Conservation (phyloP, 2,329 filamentous ascomycete genomes). For the Colletotrichum camelliae region DNA sequence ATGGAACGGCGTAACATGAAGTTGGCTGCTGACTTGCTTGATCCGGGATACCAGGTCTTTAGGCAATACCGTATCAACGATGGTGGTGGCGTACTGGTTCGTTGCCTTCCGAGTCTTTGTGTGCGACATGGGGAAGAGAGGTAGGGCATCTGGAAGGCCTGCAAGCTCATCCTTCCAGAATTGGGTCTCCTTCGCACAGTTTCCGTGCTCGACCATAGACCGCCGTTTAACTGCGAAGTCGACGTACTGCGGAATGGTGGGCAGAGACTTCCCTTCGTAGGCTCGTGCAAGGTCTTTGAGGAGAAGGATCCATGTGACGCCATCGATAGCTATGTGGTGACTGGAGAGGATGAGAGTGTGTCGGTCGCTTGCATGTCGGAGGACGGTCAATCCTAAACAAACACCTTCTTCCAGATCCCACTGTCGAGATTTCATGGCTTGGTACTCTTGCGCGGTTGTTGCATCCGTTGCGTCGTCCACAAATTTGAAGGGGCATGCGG, state of each 20-base stretch:
- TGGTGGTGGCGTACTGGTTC: background rate
- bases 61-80: background rate
- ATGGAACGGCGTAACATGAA: conserved; percentile 41
- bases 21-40: background rate
- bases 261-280: conserved; percentile 38
- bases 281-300: conserved; percentile 46
- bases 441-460: background rate
- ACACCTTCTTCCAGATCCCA: background rate
- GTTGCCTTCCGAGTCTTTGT: background rate
- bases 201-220: conserved; percentile 29
- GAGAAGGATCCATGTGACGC: conserved; percentile 47
- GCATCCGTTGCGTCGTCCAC: background rate
- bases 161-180: conserved; percentile 35
- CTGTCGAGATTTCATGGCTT: background rate
- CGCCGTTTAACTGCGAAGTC: conserved; percentile 39
- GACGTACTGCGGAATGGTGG: conserved; percentile 34
- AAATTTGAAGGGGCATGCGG: background rate
- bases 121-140: conserved; percentile 34
- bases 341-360: conserved; percentile 48
- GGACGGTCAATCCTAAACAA: background rate
- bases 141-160: conserved; percentile 31
- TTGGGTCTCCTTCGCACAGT: conserved; percentile 31
- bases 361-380: background rate
- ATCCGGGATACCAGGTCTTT: background rate
- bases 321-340: conserved; percentile 59